These are phyloP conservation scores for Bipolaris oryzae DNA, from an alignment of 2,329 filamentous ascomycete species.

Conservation along the genomic window DNA sequence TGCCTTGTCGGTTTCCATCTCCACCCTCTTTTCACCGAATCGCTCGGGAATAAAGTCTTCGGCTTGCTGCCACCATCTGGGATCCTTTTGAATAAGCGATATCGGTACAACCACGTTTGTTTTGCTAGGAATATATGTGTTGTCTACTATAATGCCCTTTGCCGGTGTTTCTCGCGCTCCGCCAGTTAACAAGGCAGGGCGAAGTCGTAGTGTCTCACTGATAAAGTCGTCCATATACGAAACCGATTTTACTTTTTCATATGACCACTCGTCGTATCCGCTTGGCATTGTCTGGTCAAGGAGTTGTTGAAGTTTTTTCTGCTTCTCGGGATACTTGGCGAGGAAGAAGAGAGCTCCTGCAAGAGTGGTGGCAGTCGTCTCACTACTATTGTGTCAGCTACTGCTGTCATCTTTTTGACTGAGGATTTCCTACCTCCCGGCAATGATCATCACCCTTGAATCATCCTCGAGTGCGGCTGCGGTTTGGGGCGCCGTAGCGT, in stretches of 20 bases:
- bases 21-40: conserved; percentile 19
- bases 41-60: conserved; percentile 26
- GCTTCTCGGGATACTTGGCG: conserved; percentile 36
- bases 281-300: conserved; percentile 40
- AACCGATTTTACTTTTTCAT: conserved; percentile 36
- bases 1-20: conserved; percentile 26
- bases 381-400: conserved; percentile 27
- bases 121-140: conserved; percentile 19
- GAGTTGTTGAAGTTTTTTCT: conserved; percentile 38
- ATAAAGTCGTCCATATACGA: conserved; percentile 41
- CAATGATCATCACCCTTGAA: conserved; percentile 42
- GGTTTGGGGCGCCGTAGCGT: conserved; percentile 43
- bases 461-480: conserved; percentile 43
- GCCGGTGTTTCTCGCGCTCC: conserved; percentile 48
- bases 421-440: conserved; percentile 30
- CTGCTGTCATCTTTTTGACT: not conserved
- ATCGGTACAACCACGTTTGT: conserved; percentile 19
- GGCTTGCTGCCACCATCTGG: conserved; percentile 20
- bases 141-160: conserved; percentile 36
- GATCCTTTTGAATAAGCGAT: conserved; percentile 17
- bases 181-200: conserved; percentile 48
- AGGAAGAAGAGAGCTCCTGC: conserved; percentile 42
- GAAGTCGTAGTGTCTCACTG: conserved; percentile 48
- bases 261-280: conserved; percentile 33
- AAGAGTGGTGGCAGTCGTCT: conserved; percentile 45